These are phyloP conservation scores for Fraxinus xanthoxyloides DNA, from an alignment of 305 asterid species.

Conservation along the genomic window DNA sequence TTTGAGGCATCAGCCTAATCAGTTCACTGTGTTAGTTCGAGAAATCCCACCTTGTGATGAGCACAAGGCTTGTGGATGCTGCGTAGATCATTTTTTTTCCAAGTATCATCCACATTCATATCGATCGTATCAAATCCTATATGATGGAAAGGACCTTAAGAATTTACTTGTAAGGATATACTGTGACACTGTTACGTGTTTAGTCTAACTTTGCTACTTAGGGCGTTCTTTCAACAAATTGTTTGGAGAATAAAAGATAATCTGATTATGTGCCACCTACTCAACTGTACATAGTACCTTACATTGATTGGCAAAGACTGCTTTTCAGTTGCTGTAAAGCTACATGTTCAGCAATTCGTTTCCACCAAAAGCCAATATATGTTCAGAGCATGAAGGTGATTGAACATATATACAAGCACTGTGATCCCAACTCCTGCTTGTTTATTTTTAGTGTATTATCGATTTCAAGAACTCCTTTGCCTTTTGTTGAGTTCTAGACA, in stretches of 20 bases:
- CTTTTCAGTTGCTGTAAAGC: not conserved
- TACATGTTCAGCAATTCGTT: not conserved
- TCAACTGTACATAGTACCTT: not conserved
- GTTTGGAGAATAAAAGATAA: not conserved
- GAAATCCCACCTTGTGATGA: conserved; percentile 81
- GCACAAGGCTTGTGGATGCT: conserved; percentile 76
- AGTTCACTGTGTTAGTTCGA: conserved; percentile 89
- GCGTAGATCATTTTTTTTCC: conserved; percentile 73
- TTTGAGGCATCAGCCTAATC: conserved; percentile 79
- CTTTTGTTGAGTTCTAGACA: not conserved
- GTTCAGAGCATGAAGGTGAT: not conserved
- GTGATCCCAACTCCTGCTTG: not conserved
- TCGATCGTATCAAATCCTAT: conserved; percentile 70
- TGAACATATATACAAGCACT: not conserved
- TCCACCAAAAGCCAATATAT: not conserved
- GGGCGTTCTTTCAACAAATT: not conserved
- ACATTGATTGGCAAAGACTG: not conserved
- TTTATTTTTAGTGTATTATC: not conserved
- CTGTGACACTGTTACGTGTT: not conserved
- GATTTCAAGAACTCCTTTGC: not conserved
- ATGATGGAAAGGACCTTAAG: conserved; percentile 71
- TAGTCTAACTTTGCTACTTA: not conserved
- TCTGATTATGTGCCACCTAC: not conserved
- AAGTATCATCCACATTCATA: conserved; percentile 73
- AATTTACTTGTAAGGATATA: conserved; percentile 52